Evolutionary conservation across 1,284 basidiomycete genomes (phyloP).

Genomic region (Ceratobasidium sp.): DNA sequence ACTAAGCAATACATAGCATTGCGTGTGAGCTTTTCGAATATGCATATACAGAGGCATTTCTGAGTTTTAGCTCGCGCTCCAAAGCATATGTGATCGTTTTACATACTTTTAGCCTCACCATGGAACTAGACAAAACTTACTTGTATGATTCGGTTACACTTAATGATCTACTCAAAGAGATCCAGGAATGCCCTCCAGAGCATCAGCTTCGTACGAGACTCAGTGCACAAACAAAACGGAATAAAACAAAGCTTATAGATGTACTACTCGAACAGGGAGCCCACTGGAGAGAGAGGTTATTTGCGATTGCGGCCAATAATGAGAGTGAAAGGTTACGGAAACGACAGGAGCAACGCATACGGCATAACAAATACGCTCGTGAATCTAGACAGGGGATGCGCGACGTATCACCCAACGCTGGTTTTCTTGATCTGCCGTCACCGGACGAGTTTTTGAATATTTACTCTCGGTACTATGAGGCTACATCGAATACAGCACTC

Average conservation of each 20-base stretch:
- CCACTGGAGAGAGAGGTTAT: neutral
- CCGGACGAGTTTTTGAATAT: neutral
- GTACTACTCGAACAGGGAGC: neutral
- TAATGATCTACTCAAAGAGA: neutral
- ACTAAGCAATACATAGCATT: no score
- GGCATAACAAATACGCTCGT: neutral
- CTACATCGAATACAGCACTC: neutral
- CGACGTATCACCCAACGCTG: neutral
- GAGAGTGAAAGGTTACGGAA: neutral
- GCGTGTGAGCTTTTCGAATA: no score
- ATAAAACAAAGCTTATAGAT: neutral
- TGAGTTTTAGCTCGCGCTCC: no score
- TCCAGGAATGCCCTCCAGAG: constrained; percentile 1
- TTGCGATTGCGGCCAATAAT: neutral
- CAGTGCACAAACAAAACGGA: neutral
- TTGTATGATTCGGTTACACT: neutral
- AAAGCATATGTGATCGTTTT: no score
- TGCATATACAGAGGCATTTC: no score
- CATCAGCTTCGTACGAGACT: neutral
- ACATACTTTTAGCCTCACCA: neutral
- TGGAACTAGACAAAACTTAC: neutral
- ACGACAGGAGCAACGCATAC: neutral
- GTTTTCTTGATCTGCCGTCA: neutral
- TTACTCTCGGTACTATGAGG: neutral
- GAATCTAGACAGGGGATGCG: neutral